Evolutionary conservation across 2,329 filamentous ascomycete species (phyloP), one percentile per base, ranked within the genome.

Genomic region (Colletotrichum viniferum): DNA sequence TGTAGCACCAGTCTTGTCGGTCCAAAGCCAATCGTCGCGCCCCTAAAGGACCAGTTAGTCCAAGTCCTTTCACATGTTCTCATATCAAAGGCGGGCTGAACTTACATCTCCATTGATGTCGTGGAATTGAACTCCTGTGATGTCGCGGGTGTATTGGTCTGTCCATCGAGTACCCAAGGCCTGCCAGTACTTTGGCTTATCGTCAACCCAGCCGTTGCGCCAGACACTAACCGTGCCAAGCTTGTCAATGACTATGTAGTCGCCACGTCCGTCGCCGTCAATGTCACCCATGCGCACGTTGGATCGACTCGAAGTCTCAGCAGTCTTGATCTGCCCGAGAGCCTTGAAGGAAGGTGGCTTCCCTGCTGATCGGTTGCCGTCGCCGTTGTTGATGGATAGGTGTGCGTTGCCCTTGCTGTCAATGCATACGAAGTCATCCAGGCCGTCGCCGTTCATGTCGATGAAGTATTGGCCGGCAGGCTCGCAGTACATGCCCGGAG

Each of bases 21-120:
- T 68, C 77, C 77, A 81, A 14, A 81, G 58, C 77, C 76, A 81
- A 38, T 81, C 81, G 10, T 77, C 78, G 7, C 81, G 78, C 1
- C 63, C 36, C 43, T 52, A 13, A 7, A 0, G 0, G n/a, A 7
- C 0, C 43, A 52, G 0, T 52, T 21, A 52, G n/a, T 52, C 43
- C 43, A 0, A 21, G 0, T 52, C n/a, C n/a, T 21, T 13, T 21
- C 5, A 21, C 10, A 21, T 1, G 43, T 7, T 52, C 10, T 52
- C 18, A 21, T 0, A 1, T 21, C n/a, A 52, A 13, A 52, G 0
- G n/a, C 6, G 13, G 6, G 10, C 10, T 0, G 10, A 21, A 52
- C 43, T 52, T 13, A 52, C 43, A 13, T 52, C 43, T 21, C 43
- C 43, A 4, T 52, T 52, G n/a, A 52, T 52, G 43, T 52, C 43